These are phyloP conservation scores for Filobasidium wieringae DNA, from an alignment of 768 basidiomycete genomes.

Conservation along the genomic window DNA sequence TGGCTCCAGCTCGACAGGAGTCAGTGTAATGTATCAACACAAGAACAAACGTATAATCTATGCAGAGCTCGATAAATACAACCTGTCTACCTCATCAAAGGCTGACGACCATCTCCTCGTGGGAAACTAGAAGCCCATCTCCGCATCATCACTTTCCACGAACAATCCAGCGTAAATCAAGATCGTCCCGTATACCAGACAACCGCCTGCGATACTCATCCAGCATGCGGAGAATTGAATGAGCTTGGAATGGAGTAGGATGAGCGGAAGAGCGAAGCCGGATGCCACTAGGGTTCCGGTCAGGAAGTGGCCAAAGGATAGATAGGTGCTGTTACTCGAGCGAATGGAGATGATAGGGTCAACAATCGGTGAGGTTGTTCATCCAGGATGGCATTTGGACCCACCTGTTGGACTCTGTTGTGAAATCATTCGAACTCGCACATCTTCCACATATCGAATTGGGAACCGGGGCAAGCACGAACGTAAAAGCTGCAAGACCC, in stretches of 20 bases:
- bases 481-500: constrained; percentile 62
- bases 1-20: no score
- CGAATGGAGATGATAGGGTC: background rate
- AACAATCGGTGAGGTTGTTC: background rate
- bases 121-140: background rate
- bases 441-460: constrained; percentile 91
- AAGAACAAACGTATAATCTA: no score
- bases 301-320: constrained; percentile 89
- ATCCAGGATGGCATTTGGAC: background rate
- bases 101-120: no score
- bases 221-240: constrained; percentile 71
- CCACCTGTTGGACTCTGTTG: constrained; percentile 52
- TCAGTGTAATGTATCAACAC: no score
- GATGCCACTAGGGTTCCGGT: constrained; percentile 82
- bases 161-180: constrained; percentile 49
- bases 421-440: constrained; percentile 69
- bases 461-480: constrained; percentile 88
- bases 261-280: constrained; percentile 82
- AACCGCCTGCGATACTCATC: constrained; percentile 93
- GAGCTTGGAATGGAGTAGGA: constrained; percentile 81
- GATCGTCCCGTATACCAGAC: constrained; percentile 84
- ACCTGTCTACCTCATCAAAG: no score
- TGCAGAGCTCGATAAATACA: no score
- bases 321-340: constrained; percentile 27
- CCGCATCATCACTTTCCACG: background rate